These are phyloP conservation scores for Aspergillus fumigatiaffinis DNA, from an alignment of 2,329 filamentous ascomycete species.

Conservation along the genomic window DNA sequence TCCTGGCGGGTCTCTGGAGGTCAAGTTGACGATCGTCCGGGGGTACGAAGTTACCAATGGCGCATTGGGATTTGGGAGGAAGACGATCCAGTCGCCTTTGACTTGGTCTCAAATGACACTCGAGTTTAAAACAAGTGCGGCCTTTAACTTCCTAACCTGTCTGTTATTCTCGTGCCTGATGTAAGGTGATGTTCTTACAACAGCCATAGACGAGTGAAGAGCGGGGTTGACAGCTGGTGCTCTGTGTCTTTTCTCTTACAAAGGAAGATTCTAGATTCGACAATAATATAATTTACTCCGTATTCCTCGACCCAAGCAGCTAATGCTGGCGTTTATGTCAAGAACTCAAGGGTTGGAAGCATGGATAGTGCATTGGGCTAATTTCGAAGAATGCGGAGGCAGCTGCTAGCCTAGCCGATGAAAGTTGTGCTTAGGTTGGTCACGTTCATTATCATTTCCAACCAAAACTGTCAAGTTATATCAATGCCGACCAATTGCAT, in stretches of 20 bases:
- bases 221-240: neutral
- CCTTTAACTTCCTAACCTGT: too few relatives aligned
- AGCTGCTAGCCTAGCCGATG: neutral
- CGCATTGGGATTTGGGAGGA: neutral
- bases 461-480: neutral
- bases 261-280: neutral
- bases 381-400: neutral
- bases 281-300: neutral
- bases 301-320: neutral
- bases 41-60: constrained; percentile 5
- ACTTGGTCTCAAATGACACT: neutral
- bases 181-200: too few relatives aligned
- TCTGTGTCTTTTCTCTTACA: neutral
- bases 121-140: too few relatives aligned
- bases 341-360: neutral
- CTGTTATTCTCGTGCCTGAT: too few relatives aligned
- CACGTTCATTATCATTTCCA: neutral
- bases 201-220: neutral
- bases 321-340: neutral
- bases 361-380: neutral
- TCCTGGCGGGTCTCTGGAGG: constrained; percentile 8
- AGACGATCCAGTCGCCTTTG: neutral
- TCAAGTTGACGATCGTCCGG: constrained; percentile 12
- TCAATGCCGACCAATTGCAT: neutral
- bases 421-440: neutral